These are phyloP conservation scores for Arachnopeziza araneosa DNA, from an alignment of 2,329 filamentous ascomycete species.

Conservation along the genomic window DNA sequence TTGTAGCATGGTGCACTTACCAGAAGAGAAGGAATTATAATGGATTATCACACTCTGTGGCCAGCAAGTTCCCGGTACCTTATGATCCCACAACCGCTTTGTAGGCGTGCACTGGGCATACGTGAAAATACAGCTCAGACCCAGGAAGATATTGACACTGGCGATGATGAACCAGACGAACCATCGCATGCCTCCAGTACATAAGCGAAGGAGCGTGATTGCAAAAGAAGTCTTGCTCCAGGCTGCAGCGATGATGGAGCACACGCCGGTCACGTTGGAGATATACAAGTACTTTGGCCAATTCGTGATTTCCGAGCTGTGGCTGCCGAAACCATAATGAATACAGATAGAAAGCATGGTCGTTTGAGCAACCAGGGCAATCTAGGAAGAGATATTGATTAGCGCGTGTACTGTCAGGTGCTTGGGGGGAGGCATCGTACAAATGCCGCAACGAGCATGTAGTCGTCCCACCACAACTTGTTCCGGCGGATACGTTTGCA, in stretches of 20 bases:
- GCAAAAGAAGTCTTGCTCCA: constrained; percentile 38
- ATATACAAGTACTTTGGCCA: constrained; percentile 1
- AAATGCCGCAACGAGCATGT: constrained; percentile 5
- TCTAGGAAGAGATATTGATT: background rate
- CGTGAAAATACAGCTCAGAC: background rate
- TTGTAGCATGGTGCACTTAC: background rate
- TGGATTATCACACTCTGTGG: background rate
- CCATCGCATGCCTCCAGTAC: constrained; percentile 22
- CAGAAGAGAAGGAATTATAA: background rate
- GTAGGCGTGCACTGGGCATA: background rate
- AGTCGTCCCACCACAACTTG: constrained; percentile 9
- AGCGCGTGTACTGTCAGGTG: background rate
- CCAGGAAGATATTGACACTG: constrained; percentile 30
- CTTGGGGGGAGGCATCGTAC: background rate
- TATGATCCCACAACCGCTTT: background rate
- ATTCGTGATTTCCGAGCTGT: background rate
- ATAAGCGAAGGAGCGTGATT: constrained; percentile 31
- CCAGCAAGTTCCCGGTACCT: background rate
- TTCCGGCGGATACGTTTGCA: constrained; percentile 4
- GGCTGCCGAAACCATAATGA: background rate
- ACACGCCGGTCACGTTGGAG: constrained; percentile 24
- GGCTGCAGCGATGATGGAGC: constrained; percentile 30
- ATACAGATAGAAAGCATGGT: background rate
- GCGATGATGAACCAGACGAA: constrained; percentile 32
- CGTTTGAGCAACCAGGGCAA: background rate